phyloP scores from a whole-genome alignment of 2,329 filamentous ascomycete species.

The Exserohilum rostratum region DNA sequence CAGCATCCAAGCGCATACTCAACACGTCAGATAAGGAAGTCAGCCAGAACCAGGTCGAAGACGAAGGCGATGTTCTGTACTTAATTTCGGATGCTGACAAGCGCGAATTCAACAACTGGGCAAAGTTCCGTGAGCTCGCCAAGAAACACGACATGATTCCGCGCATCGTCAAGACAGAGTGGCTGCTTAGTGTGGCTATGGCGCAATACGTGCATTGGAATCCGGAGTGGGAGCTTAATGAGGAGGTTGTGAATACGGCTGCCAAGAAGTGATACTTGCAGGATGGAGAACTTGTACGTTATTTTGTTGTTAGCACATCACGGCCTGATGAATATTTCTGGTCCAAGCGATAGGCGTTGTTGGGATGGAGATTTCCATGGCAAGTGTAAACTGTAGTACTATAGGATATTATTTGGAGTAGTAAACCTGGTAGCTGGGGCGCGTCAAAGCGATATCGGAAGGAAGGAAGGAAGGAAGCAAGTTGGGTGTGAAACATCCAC shows the following conservation, averaged over 20 bases:
- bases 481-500: too few species aligned
- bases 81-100: constrained; percentile 72
- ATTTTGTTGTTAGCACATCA: not conserved
- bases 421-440: not conserved
- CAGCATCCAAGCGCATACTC: constrained; percentile 49
- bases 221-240: constrained; percentile 41
- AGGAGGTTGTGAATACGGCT: constrained; percentile 36
- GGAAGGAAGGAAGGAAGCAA: too few species aligned
- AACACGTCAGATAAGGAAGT: constrained; percentile 34
- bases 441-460: not conserved
- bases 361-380: not conserved
- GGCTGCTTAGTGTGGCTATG: constrained; percentile 90
- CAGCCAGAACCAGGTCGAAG: constrained; percentile 68
- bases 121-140: constrained; percentile 79
- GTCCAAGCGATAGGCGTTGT: constrained; percentile 27
- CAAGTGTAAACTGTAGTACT: not conserved
- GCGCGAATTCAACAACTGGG: constrained; percentile 77
- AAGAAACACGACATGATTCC: constrained; percentile 78
- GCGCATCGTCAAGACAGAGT: constrained; percentile 82
- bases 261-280: constrained; percentile 16
- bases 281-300: not conserved
- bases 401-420: not conserved
- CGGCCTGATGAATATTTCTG: constrained; percentile 6
- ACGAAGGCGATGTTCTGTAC: constrained; percentile 66
- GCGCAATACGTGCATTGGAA: constrained; percentile 70